phyloP scores from a whole-genome alignment of 2,329 filamentous ascomycete species.

The Cyphellophora attinorum region DNA sequence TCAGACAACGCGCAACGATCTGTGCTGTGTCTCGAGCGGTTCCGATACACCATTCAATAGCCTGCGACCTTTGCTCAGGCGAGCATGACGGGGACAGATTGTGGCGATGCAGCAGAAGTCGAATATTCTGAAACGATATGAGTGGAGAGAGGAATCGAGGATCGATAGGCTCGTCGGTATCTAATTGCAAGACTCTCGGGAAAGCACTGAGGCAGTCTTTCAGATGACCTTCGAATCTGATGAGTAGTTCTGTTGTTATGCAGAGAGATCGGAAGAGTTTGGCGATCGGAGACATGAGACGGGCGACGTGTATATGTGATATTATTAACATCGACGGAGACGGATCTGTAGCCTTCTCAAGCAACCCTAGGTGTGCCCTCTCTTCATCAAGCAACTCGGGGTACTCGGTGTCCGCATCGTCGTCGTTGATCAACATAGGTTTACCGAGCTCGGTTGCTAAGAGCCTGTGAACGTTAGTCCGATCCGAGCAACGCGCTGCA shows the following conservation, averaged over 20 bases:
- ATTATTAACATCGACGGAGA: constrained; percentile 40
- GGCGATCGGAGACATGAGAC: constrained; percentile 64
- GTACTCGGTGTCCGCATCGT: constrained; percentile 75
- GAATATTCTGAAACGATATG: constrained; percentile 68
- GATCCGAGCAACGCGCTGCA: constrained; percentile 1
- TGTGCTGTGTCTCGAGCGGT: constrained; percentile 70
- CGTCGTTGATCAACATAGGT: constrained; percentile 74
- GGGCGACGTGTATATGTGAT: constrained; percentile 70
- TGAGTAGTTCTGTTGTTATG: constrained; percentile 57
- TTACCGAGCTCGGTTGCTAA: constrained; percentile 71
- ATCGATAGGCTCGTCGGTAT: constrained; percentile 58
- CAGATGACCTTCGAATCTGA: constrained; percentile 76
- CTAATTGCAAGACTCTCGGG: constrained; percentile 62
- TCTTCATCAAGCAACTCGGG: constrained; percentile 76
- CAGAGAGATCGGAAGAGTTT: constrained; percentile 59
- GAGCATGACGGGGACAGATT: constrained; percentile 70
- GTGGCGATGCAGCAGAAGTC: constrained; percentile 79
- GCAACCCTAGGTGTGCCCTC: constrained; percentile 31
- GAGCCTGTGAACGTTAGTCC: constrained; percentile 39
- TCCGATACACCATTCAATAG: constrained; percentile 66
- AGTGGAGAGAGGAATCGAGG: constrained; percentile 66
- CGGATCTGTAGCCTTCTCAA: constrained; percentile 52
- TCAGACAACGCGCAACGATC: constrained; percentile 55
- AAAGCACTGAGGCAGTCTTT: constrained; percentile 64
- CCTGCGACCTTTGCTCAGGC: constrained; percentile 54